Evolutionary conservation across 805 yeast species (phyloP).

Genomic region (Hanseniaspora taiwanica): DNA sequence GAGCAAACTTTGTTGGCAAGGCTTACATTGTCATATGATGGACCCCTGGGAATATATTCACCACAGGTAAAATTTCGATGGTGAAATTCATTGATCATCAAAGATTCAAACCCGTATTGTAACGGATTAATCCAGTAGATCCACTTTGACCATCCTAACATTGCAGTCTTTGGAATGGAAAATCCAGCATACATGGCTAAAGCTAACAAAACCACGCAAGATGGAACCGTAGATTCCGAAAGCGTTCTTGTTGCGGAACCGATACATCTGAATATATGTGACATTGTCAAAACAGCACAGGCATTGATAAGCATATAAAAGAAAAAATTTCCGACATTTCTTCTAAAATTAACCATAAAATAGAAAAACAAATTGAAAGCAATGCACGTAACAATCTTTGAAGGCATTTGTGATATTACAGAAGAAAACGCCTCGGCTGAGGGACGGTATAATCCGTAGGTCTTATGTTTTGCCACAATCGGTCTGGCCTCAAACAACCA

Average conservation of each 20-base stretch:
- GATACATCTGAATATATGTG: conserved; percentile 33
- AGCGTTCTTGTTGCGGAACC: conserved; percentile 28
- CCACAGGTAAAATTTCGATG: conserved; percentile 25
- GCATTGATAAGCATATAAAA: conserved; percentile 33
- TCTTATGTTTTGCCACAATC: conserved; percentile 45
- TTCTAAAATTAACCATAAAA: conserved; percentile 40
- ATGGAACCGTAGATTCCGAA: conserved; percentile 33
- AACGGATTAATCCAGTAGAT: conserved; percentile 31
- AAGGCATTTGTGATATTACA: conserved; percentile 44
- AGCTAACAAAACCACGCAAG: conserved; percentile 27
- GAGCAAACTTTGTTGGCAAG: conserved; percentile 29
- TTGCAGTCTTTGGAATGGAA: conserved; percentile 29
- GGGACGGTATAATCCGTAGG: conserved; percentile 46
- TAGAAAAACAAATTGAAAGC: conserved; percentile 37
- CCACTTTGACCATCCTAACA: conserved; percentile 38
- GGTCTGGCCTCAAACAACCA: conserved; percentile 40
- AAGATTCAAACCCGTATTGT: conserved; percentile 31
- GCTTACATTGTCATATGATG: conserved; percentile 23
- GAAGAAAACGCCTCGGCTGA: conserved; percentile 54
- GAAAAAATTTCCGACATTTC: conserved; percentile 44
- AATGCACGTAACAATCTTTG: conserved; percentile 30
- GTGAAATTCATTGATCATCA: conserved; percentile 32
- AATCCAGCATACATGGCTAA: conserved; percentile 31
- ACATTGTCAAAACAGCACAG: conserved; percentile 38
- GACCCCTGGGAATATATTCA: conserved; percentile 30